phyloP scores from a whole-genome alignment of 2,329 filamentous ascomycete species.

The Arthrobotrys entomopaga region DNA sequence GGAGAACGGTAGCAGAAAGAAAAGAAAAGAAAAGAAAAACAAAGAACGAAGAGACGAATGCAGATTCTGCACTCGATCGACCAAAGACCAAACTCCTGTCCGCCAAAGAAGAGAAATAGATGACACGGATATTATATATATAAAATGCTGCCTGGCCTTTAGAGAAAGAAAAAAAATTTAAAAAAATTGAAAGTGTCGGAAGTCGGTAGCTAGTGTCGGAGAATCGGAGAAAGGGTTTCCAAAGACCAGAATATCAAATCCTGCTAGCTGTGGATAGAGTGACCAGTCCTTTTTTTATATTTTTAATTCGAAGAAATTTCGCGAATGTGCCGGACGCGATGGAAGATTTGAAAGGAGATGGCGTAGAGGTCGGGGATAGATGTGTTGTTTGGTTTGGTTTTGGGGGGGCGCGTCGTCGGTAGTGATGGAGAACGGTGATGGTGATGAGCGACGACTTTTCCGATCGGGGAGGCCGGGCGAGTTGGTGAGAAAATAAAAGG shows the following conservation, averaged over 20 bases:
- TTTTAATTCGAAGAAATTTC: conserved; percentile 6
- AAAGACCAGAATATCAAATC: conserved; percentile 24
- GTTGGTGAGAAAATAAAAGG: conserved; percentile 1
- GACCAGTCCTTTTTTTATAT: not conserved
- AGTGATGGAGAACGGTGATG: conserved; percentile 5
- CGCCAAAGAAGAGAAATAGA: conserved; percentile 8
- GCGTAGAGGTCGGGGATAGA: conserved; percentile 6
- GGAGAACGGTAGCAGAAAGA: conserved; percentile 1
- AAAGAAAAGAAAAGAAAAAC: conserved; percentile 29
- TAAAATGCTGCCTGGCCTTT: conserved; percentile 1
- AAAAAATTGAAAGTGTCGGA: conserved; percentile 26
- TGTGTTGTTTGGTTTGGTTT: conserved; percentile 33
- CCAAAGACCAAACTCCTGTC: conserved; percentile 1
- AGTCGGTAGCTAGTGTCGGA: conserved; percentile 14
- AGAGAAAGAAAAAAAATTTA: too few species aligned
- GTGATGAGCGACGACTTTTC: conserved; percentile 17
- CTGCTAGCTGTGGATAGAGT: conserved; percentile 3
- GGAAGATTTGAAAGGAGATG: conserved; percentile 9
- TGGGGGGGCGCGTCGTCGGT: conserved; percentile 40
- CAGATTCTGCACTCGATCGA: conserved; percentile 32
- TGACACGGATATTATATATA: conserved; percentile 2
- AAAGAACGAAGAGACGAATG: conserved; percentile 30
- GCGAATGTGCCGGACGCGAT: conserved; percentile 33
- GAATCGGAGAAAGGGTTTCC: not conserved
- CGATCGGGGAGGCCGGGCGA: conserved; percentile 30